Evolutionary conservation across 2,329 filamentous ascomycete species (phyloP).

Genomic region (Gnomoniopsis smithogilvyi): DNA sequence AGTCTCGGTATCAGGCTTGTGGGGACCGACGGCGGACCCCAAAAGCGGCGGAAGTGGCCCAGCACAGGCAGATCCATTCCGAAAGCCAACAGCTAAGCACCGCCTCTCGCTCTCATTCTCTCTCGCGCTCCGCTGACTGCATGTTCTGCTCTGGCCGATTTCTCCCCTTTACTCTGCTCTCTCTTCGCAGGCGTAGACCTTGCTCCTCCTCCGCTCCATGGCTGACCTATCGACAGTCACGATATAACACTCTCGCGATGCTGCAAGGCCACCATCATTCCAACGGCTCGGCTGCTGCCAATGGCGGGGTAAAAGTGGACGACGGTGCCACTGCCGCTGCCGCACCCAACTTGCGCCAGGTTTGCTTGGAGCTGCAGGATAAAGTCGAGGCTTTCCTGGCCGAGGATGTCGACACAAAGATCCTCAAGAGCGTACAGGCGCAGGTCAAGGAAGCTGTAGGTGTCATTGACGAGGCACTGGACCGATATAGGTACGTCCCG

Average conservation of each 20-base stretch:
- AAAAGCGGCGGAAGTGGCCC: too few species aligned
- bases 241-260: constrained; percentile 10
- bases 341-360: constrained; percentile 21
- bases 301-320: constrained; percentile 4
- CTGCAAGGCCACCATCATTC: constrained; percentile 5
- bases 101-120: too few species aligned
- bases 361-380: constrained; percentile 52
- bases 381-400: constrained; percentile 65
- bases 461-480: constrained; percentile 72
- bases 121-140: not conserved
- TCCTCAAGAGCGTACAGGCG: constrained; percentile 63
- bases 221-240: not conserved
- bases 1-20: too few species aligned
- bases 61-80: too few species aligned
- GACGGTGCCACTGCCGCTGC: not conserved
- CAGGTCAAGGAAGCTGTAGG: constrained; percentile 71
- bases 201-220: constrained; percentile 5
- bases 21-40: too few species aligned
- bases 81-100: too few species aligned
- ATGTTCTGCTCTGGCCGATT: not conserved
- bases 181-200: not conserved
- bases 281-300: constrained; percentile 11
- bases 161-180: not conserved
- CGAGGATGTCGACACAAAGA: constrained; percentile 48
- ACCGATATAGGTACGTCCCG: constrained; percentile 64